Evolutionary conservation across 2,329 filamentous ascomycete genomes (phyloP).

Genomic region (Ramularia collo-cygni): DNA sequence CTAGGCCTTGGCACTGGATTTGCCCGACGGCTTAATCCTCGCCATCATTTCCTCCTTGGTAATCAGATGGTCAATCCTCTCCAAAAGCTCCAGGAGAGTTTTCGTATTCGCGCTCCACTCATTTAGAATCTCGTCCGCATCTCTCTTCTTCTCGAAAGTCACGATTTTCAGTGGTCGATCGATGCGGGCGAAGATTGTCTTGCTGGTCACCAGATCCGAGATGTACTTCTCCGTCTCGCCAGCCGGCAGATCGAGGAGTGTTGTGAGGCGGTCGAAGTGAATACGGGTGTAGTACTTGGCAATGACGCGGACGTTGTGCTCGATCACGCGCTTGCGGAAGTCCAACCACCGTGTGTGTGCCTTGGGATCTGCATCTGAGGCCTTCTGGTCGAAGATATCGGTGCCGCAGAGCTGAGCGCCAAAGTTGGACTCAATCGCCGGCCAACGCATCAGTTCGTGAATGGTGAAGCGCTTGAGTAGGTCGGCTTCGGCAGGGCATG

Average conservation of each 20-base stretch:
- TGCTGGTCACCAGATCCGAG: slow-evolving; percentile 89
- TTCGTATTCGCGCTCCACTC: slow-evolving; percentile 99
- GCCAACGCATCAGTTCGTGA: slow-evolving; percentile 97
- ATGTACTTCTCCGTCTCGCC: slow-evolving; percentile 99
- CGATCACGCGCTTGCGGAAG: slow-evolving; percentile 94
- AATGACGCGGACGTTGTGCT: slow-evolving; percentile 96
- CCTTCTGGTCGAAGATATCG: slow-evolving; percentile 65
- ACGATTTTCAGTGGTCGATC: slow-evolving; percentile 88
- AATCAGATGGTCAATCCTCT: slow-evolving; percentile 94
- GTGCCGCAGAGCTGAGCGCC: slow-evolving; percentile 80
- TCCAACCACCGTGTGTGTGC: slow-evolving; percentile 85
- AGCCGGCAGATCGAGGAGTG: slow-evolving; percentile 84
- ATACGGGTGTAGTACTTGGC: slow-evolving; percentile 99
- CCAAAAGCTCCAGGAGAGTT: slow-evolving; percentile 74
- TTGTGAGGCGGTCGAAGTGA: slow-evolving; percentile 80
- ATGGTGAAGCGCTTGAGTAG: slow-evolving; percentile 92
- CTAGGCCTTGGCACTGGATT: slow-evolving; percentile 13
- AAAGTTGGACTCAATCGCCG: slow-evolving; percentile 81
- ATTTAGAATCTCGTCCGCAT: slow-evolving; percentile 92
- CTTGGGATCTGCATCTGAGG: slow-evolving; percentile 69
- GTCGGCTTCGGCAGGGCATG: slow-evolving; percentile 63
- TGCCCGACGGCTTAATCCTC: slow-evolving; percentile 65
- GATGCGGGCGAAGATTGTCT: slow-evolving; percentile 97
- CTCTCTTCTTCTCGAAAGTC: slow-evolving; percentile 88
- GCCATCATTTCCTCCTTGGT: slow-evolving; percentile 99